Evolutionary conservation across 2,329 filamentous ascomycete species (phyloP), one percentile per base, ranked within the genome.

Genomic region (Akanthomyces muscarius): DNA sequence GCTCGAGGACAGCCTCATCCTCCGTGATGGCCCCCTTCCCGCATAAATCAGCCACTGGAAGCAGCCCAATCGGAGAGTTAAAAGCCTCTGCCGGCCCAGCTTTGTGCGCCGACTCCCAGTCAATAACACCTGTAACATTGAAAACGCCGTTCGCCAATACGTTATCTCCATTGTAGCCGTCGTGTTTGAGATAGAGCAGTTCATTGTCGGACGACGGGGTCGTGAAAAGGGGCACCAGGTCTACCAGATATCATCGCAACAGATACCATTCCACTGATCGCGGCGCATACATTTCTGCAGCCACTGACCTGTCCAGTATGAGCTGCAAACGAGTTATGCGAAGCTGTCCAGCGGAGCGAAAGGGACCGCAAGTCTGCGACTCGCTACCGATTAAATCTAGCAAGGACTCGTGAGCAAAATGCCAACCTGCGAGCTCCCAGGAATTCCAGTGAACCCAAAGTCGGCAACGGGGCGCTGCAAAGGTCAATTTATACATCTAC

Each of bases 121-220:
- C 54, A 38, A 58, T 45, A 58, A 58, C 25, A 45, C 61, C 38
- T 6, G 53, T 58, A n/a, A 53, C 52, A 47, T 52, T 28, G 44
- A 48, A 45, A 30, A 23, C 13, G 4, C 21, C 36, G 45, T 58
- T 38, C 16, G 45, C 38, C 21, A 58, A 23, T 8, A 58, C 52
- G 28, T 53, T 65, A 41, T 47, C 14, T 13, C 61, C 61, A 10
- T 58, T 47, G 52, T 58, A n/a, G 14, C 81, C 77, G 18, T 71
- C 71, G 65, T 81, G 78, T 65, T 79, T 81, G 10, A 83, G 68
- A 62, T 77, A 81, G 68, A 76, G 82, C 28, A 69, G 65, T 36
- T 72, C 69, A 25, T 72, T 65, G 53, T 65, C 66, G 8, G 45
- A n/a, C 18, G 28, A 60, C 13, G 64, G 54, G 47, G 70, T 64